These are phyloP conservation scores for Xylariaceae sp. DNA, from an alignment of 2,329 filamentous ascomycete genomes.

Conservation along the genomic window DNA sequence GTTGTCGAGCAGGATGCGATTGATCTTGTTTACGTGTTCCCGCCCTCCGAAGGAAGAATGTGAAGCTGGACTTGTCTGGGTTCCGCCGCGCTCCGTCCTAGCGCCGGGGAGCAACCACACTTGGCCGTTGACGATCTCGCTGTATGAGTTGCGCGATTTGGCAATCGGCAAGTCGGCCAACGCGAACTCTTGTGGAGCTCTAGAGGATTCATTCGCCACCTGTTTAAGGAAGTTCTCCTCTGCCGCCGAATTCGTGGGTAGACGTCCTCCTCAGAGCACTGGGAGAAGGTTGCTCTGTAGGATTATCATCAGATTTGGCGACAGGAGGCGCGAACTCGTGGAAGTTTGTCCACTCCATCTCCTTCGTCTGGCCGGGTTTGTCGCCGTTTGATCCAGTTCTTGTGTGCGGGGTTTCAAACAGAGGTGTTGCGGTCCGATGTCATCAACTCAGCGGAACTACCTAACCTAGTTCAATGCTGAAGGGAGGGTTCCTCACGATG, in stretches of 20 bases:
- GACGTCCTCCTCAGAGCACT: constrained; percentile 20
- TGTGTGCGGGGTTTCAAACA: constrained; percentile 2
- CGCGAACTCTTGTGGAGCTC: constrained; percentile 12
- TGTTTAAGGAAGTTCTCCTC: constrained; percentile 6
- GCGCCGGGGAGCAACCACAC: constrained; percentile 7
- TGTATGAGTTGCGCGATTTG: constrained; percentile 29
- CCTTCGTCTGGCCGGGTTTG: constrained; percentile 12
- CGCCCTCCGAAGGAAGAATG: constrained; percentile 25
- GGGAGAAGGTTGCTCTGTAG: constrained; percentile 22
- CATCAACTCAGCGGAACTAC: too few relatives aligned
- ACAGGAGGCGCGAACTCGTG: constrained; percentile 30
- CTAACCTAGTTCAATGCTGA: too few relatives aligned
- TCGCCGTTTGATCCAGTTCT: too few relatives aligned
- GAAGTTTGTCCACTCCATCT: constrained; percentile 12
- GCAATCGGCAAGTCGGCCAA: constrained; percentile 28
- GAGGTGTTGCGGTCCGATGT: constrained; percentile 17
- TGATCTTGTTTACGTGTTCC: constrained; percentile 30
- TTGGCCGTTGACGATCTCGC: constrained; percentile 20
- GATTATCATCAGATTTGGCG: constrained; percentile 28
- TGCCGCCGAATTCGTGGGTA: constrained; percentile 9
- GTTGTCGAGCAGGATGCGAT: constrained; percentile 30
- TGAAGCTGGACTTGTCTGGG: constrained; percentile 29
- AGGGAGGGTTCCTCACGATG: too few relatives aligned
- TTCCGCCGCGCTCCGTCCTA: constrained; percentile 13
- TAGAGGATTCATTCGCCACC: constrained; percentile 11